Conservation (phyloP, 331 rosid species). For the Rhamnella rubrinervis region DNA sequence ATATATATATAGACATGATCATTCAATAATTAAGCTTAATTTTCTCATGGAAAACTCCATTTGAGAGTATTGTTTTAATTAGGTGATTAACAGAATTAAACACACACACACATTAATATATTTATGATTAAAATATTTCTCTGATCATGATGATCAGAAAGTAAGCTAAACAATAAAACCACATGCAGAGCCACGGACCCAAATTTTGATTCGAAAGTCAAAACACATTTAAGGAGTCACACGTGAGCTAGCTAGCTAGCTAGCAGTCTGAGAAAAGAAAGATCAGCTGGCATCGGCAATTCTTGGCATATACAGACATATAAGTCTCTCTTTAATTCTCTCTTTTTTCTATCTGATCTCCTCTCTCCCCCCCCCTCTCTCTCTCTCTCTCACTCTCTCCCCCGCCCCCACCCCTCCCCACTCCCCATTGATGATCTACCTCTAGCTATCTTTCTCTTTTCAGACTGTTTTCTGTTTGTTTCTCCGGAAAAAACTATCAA, state of each 20-base stretch:
- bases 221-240: slow-evolving; percentile 71
- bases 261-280: background rate
- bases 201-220: slow-evolving; percentile 61
- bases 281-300: slow-evolving; percentile 37
- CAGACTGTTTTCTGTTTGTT: slow-evolving; percentile 4
- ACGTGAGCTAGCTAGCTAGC: slow-evolving; percentile 53
- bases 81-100: slow-evolving; percentile 33
- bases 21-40: too few species aligned
- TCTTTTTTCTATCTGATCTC: background rate
- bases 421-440: slow-evolving; percentile 14
- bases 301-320: background rate
- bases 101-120: background rate
- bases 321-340: background rate
- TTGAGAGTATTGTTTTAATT: background rate
- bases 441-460: background rate
- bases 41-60: too few species aligned
- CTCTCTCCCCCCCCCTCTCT: slow-evolving; percentile 15
- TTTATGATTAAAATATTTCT: too few species aligned
- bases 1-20: too few species aligned
- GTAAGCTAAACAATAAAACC: slow-evolving; percentile 35
- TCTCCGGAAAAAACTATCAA: slow-evolving; percentile 13
- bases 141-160: background rate
- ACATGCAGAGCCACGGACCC: slow-evolving; percentile 69
- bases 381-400: slow-evolving; percentile 19
- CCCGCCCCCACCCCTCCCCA: slow-evolving; percentile 12